These are phyloP conservation scores for Xylaria digitata DNA, from an alignment of 2,329 filamentous ascomycete species.

Conservation along the genomic window DNA sequence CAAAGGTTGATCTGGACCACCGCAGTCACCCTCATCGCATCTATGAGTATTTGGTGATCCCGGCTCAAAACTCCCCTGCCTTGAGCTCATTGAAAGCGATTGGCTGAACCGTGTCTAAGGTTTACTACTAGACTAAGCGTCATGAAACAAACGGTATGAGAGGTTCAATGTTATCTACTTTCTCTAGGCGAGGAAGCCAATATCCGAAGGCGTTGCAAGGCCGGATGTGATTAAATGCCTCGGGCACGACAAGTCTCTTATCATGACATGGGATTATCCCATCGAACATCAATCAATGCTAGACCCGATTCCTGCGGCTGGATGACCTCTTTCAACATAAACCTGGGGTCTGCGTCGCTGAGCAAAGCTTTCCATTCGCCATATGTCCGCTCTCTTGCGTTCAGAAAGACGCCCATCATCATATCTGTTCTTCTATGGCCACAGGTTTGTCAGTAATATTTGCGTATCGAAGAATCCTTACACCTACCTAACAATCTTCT, in stretches of 20 bases:
- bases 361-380: constrained; percentile 20
- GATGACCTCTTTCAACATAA: constrained; percentile 16
- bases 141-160: neutral
- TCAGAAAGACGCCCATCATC: constrained; percentile 22
- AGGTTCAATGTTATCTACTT: neutral
- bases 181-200: too few relatives aligned
- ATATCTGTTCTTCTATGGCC: constrained; percentile 12
- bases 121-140: neutral
- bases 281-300: constrained; percentile 20
- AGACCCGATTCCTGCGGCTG: constrained; percentile 16
- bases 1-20: too few relatives aligned
- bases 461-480: neutral
- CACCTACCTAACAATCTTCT: constrained; percentile 21
- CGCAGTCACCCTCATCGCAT: too few relatives aligned
- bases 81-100: too few relatives aligned
- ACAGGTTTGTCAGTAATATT: neutral
- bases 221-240: neutral
- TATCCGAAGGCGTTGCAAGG: neutral
- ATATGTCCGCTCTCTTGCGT: constrained; percentile 18
- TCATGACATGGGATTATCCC: neutral
- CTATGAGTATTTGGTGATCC: too few relatives aligned
- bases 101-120: neutral
- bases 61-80: too few relatives aligned
- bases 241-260: neutral
- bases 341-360: constrained; percentile 9